phyloP scores from a whole-genome alignment of 2,329 filamentous ascomycete genomes.

The Dactylellina parvicollis region DNA sequence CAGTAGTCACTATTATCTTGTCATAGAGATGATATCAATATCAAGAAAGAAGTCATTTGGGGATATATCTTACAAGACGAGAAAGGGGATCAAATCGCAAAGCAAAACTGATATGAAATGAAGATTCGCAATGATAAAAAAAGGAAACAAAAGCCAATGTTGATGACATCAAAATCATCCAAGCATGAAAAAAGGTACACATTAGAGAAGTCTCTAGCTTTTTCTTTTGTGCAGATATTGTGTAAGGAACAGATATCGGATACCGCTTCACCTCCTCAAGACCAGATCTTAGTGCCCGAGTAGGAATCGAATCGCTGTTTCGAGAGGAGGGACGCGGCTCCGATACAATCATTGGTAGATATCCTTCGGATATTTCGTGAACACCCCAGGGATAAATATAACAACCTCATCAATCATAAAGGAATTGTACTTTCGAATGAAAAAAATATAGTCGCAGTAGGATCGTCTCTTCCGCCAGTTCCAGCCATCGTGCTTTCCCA shows the following conservation, averaged over 20 bases:
- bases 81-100: constrained; percentile 18
- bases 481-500: background rate
- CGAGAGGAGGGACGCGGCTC: background rate
- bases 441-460: background rate
- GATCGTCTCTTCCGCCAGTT: background rate
- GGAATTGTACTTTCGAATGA: background rate
- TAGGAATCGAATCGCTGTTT: background rate
- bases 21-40: background rate
- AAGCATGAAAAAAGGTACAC: background rate
- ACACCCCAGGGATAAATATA: background rate
- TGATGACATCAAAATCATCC: constrained; percentile 32
- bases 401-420: constrained; percentile 13
- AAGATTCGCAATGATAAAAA: constrained; percentile 3
- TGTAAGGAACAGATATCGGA: background rate
- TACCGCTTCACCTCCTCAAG: background rate
- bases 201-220: constrained; percentile 2
- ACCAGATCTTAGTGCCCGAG: constrained; percentile 11
- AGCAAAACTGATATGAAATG: constrained; percentile 15
- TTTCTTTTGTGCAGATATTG: background rate
- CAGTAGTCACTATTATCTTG: too few species aligned
- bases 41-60: constrained; percentile 22
- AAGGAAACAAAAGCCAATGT: background rate
- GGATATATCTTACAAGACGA: constrained; percentile 45
- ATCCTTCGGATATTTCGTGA: background rate
- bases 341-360: constrained; percentile 9